phyloP scores from a whole-genome alignment of 306 rosid genomes.

The Biancaea sappan region DNA sequence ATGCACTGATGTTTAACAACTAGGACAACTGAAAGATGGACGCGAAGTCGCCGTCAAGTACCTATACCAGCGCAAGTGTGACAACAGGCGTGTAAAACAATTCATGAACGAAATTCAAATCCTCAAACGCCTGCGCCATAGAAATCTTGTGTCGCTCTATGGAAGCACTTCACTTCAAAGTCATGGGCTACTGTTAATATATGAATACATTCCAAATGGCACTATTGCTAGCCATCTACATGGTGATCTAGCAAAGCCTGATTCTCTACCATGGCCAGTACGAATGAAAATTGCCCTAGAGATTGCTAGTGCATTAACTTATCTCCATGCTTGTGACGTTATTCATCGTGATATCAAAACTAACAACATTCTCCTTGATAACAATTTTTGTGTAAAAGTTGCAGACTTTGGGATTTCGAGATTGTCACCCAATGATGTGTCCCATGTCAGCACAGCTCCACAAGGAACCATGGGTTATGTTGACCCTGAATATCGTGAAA shows the following conservation, averaged over 20 bases:
- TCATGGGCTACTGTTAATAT: slow-evolving; percentile 58
- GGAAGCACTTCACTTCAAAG: slow-evolving; percentile 74
- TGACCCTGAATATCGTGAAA: slow-evolving; percentile 51
- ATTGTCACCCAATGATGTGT: slow-evolving; percentile 31
- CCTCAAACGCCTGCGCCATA: slow-evolving; percentile 61
- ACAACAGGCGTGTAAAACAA: slow-evolving; percentile 46
- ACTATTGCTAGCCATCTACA: slow-evolving; percentile 57
- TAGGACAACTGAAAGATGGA: slow-evolving; percentile 53
- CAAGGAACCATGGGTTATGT: slow-evolving; percentile 59
- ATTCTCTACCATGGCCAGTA: slow-evolving; percentile 39
- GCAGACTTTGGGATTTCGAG: neutral
- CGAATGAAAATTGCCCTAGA: slow-evolving; percentile 51
- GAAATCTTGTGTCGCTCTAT: slow-evolving; percentile 66
- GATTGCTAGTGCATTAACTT: slow-evolving; percentile 46
- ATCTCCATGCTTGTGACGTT: slow-evolving; percentile 53
- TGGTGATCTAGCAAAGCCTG: slow-evolving; percentile 21
- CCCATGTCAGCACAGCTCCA: slow-evolving; percentile 54
- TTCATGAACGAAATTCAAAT: slow-evolving; percentile 52
- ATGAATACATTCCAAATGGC: slow-evolving; percentile 53
- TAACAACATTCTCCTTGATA: neutral
- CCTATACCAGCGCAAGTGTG: slow-evolving; percentile 53
- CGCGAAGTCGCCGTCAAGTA: slow-evolving; percentile 56
- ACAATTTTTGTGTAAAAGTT: neutral
- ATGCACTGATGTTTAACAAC: slow-evolving; percentile 12
- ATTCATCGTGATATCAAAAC: slow-evolving; percentile 55